Percentiles rank a stretch among this genome's conserved stretches.
Evolutionary conservation across 352 stramenopile species (phyloP).

Genomic region (Pythium oligandrum): DNA sequence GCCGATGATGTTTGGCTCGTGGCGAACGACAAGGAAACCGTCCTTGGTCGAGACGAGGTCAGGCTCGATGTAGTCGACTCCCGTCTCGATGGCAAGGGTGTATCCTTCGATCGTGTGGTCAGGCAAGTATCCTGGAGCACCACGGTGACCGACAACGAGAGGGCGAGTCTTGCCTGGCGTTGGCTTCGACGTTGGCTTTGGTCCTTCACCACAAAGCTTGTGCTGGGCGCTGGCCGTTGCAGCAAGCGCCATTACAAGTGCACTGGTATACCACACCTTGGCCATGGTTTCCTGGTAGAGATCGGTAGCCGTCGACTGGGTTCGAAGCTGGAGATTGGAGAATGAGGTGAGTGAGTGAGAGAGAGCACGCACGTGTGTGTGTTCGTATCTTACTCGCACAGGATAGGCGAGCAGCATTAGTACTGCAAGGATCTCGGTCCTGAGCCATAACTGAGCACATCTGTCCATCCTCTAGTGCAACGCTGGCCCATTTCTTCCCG

Average conservation of each 20-base stretch:
- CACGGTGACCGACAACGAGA: conserved; percentile 75
- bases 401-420: too few relatives aligned
- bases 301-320: too few relatives aligned
- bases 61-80: conserved; percentile 79
- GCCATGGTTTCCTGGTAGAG: too few relatives aligned
- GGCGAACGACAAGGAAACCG: conserved; percentile 12
- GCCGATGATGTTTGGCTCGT: conserved; percentile 16
- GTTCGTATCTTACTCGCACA: too few relatives aligned
- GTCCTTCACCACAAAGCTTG: conserved; percentile 1
- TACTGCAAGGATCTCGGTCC: too few relatives aligned
- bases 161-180: conserved; percentile 30
- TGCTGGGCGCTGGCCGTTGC: conserved; percentile 1
- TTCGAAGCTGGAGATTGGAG: too few relatives aligned
- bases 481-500: too few relatives aligned
- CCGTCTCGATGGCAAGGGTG: conserved; percentile 82
- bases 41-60: conserved; percentile 79
- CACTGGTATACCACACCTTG: conserved; percentile 15
- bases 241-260: conserved; percentile 10
- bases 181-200: background rate
- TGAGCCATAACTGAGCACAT: too few relatives aligned
- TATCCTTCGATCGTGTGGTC: conserved; percentile 89
- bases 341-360: too few relatives aligned
- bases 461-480: too few relatives aligned
- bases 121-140: conserved; percentile 83
- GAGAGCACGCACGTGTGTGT: too few relatives aligned